Evolutionary conservation across 768 basidiomycete genomes (phyloP), one percentile per base, ranked within the genome.

Genomic region (Pleurotus ostreatus): DNA sequence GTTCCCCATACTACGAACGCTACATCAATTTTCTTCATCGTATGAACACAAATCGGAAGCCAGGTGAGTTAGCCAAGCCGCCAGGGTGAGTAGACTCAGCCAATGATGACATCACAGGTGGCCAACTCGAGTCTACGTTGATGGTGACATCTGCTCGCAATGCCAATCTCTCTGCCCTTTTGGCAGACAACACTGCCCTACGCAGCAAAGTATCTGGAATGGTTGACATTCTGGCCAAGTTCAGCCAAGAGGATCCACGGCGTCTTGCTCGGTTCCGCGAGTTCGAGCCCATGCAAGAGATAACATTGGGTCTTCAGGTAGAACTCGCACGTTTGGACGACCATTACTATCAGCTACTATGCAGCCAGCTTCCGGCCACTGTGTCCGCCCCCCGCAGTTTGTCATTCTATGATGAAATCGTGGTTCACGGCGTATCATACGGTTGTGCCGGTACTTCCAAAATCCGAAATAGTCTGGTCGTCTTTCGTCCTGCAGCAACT

Each of bases 171-270:
- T 22, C 22, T 22, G 22, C 22, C 3, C 22, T 22, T 22, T 22
- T 22, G 22, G 22, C 22, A 22, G 22, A 22, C 22, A 22, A 22
- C 22, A 22, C 22, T 3, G 22, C 22, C 3, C 22, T 22, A 22
- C 51, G 55, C 12, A 11, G 57, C 4, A n/a, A 20, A 11, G 45
- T 63, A 4, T 12, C 8, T 4, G 56, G 57, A 34, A 57, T 61
- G 41, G 26, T 64, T 8, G 26, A 39, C 1, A 30, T 26, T 2
- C n/a, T 64, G 40, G 59, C 59, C 4, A 18, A 37, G 3, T 60
- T 64, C 11, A 39, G 34, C 13, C 53, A 26, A 8, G 62, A 66
- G 38, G 63, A 66, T 39, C 16, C 56, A 20, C 47, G 62, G 2
- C 61, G 62, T 6, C 56, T 48, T 41, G 45, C 52, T 13, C 48